phyloP scores from a whole-genome alignment of 1,139 yeast species.

The Blastobotrys indianensis region DNA sequence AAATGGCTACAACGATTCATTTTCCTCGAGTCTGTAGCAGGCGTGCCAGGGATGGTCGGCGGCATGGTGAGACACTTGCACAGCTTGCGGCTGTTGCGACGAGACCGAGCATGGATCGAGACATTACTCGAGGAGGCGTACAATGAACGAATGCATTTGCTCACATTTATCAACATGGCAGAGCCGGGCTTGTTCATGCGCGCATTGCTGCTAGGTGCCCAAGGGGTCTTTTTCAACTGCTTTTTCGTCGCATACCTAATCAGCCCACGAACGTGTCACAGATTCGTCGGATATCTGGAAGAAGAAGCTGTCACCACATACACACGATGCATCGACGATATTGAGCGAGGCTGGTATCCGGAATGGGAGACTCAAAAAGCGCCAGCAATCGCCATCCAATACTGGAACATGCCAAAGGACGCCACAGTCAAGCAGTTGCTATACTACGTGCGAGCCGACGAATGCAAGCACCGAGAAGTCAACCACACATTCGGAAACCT shows the following conservation, averaged over 20 bases:
- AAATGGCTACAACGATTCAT: conserved; percentile 67
- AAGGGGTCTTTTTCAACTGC: conserved; percentile 63
- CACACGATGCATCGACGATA: conserved; percentile 53
- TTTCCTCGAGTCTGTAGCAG: conserved; percentile 69
- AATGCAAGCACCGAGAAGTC: conserved; percentile 71
- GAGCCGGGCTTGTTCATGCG: conserved; percentile 59
- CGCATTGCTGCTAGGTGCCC: conserved; percentile 54
- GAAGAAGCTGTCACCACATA: conserved; percentile 76
- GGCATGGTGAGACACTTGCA: conserved; percentile 63
- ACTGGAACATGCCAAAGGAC: conserved; percentile 52
- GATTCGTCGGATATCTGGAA: conserved; percentile 74
- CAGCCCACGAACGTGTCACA: conserved; percentile 61
- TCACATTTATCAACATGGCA: conserved; percentile 63
- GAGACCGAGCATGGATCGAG: conserved; percentile 76
- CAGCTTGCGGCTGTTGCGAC: conserved; percentile 50
- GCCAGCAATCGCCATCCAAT: conserved; percentile 50
- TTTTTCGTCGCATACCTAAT: conserved; percentile 58
- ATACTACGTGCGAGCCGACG: conserved; percentile 56
- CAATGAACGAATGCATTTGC: conserved; percentile 71
- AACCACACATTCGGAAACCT: conserved; percentile 72
- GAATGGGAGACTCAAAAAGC: conserved; percentile 38
- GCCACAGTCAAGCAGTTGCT: conserved; percentile 58
- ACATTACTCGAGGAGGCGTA: conserved; percentile 71
- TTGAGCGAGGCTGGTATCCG: conserved; percentile 47
- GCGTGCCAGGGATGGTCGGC: conserved; percentile 76